Base-by-base conservation (phyloP, 116 monocot genomes). In the Trichopus zeylanicus region DNA sequence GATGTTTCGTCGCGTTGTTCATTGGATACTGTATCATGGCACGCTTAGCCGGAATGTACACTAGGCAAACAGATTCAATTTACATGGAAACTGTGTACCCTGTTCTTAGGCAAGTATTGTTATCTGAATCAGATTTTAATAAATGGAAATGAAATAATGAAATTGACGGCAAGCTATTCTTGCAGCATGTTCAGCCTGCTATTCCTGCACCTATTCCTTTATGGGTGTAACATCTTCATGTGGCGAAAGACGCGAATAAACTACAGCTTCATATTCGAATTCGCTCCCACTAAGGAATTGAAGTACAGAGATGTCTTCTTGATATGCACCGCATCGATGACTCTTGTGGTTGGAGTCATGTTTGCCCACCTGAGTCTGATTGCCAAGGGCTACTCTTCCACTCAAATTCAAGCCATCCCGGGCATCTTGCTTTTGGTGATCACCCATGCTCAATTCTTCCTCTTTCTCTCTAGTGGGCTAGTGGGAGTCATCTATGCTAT, bases 81-180 rank as follows among this genome's bases (percentile, higher is more conserved):
- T 91, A 99, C 67, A 92, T 99, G 99, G 99, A 92, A 67, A 99
- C 92, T 12, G 88, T 78, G 8, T 99, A 92, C 60, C 99, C 92
- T 55, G 85, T 99, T 13, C 70, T 99, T 15, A 92, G 99, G 99
- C 65, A 65, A 81, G 65, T 48, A 26, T 7, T 29, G 1, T 29
- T 28, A 16, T 6, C 19, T 9, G 1, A 49, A 49, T 49, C 49
- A 6, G 7, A 49, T 21, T 53, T 12, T 3, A 53, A 42, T 12
- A 3, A 42, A 42, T n/a, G n/a, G n/a, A n/a, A n/a, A n/a, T n/a
- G n/a, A n/a, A n/a, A n/a, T n/a, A n/a, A n/a, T n/a, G 8, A 42
- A 42, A 42, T 42, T n/a, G 3, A 2, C 13, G 0, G 4, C n/a
- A 4, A 42, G 13, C 20, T 61, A 42, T 38, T 4, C 12, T 59